These are phyloP conservation scores for Hypoxylon trugodes DNA, from an alignment of 495 filamentous ascomycete species.

Conservation along the genomic window DNA sequence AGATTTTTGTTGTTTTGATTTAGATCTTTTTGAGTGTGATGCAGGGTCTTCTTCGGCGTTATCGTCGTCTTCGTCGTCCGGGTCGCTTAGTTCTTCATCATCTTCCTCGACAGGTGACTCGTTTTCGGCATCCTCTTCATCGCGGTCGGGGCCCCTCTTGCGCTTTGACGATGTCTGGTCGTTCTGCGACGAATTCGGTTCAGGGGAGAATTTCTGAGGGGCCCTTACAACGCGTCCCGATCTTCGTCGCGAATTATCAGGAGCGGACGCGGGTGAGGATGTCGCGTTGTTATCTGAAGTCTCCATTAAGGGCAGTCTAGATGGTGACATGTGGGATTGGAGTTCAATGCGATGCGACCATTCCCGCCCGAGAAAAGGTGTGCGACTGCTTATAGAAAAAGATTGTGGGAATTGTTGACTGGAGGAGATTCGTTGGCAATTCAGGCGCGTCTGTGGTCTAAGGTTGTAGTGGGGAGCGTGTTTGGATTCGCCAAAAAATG, in stretches of 20 bases:
- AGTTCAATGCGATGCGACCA: conserved; percentile 38
- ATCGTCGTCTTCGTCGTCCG: conserved; percentile 52
- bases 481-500: conserved; percentile 39
- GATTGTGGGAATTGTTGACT: conserved; percentile 16
- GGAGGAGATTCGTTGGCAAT: conserved; percentile 27
- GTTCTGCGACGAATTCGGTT: conserved; percentile 47
- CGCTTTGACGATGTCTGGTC: conserved; percentile 54
- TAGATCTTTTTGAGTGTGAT: conserved; percentile 42
- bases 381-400: conserved; percentile 14
- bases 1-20: conserved; percentile 43
- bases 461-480: conserved; percentile 32
- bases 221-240: conserved; percentile 83
- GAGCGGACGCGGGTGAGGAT: conserved; percentile 55
- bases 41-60: conserved; percentile 48
- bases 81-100: conserved; percentile 58
- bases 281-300: conserved; percentile 66
- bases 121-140: conserved; percentile 62
- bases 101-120: conserved; percentile 63
- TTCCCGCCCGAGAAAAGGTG: conserved; percentile 13
- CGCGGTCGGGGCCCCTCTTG: conserved; percentile 61
- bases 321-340: conserved; percentile 37
- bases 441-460: conserved; percentile 32
- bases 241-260: conserved; percentile 67
- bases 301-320: conserved; percentile 63
- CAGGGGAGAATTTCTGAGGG: conserved; percentile 70